Base-by-base conservation (phyloP, 163 green algal genomes). In the Volvox carteri region DNA sequence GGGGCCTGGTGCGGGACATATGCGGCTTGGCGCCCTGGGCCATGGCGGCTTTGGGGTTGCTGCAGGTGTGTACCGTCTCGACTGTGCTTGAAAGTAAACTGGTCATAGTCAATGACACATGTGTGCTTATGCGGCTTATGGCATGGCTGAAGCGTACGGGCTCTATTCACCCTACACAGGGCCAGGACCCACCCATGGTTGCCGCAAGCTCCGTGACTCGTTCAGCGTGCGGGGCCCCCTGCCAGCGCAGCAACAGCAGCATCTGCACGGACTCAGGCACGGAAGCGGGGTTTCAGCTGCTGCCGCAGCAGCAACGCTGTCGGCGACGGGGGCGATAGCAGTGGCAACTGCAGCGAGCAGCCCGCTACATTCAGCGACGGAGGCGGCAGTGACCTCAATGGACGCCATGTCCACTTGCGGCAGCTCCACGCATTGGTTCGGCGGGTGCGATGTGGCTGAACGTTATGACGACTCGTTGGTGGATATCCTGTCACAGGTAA, bases 401-500 rank as follows among this genome's bases (percentile, higher is more conserved):
- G 74, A 84, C 75, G 37, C 46, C n/a, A n/a, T 52, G 48, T 84
- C 75, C 0, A 42, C 48, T 14, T 76, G 80, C 65, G 65, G 65
- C 46, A 87, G 80, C 62, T 67, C 37, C 21, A 60, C n/a, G 39
- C 25, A 46, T 25, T 81, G 73, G 73, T 28, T 65, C 23, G 54
- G 23, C 6, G n/a, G 78, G 58, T 67, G 19, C 30, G 80, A 76
- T 25, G 83, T 89, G 18, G 39, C 72, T 21, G 52, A 89, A 0
- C 84, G 84, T 1, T 89, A 84, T 21, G 84, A 89, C 42, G 84
- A 89, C 2, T 84, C 84, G 2, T n/a, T 89, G 18, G 72, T 89
- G 21, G 84, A 89, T 58, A 84, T 89, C 14, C 41, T 89, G 19
- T 89, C 84, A 2, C 84, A 89, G 72, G 84, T 84, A 35, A 39